Percentiles rank a stretch among this genome's conserved stretches.
These are phyloP conservation scores for Alternaria solani DNA, from an alignment of 2,329 filamentous ascomycete species.

Conservation along the genomic window DNA sequence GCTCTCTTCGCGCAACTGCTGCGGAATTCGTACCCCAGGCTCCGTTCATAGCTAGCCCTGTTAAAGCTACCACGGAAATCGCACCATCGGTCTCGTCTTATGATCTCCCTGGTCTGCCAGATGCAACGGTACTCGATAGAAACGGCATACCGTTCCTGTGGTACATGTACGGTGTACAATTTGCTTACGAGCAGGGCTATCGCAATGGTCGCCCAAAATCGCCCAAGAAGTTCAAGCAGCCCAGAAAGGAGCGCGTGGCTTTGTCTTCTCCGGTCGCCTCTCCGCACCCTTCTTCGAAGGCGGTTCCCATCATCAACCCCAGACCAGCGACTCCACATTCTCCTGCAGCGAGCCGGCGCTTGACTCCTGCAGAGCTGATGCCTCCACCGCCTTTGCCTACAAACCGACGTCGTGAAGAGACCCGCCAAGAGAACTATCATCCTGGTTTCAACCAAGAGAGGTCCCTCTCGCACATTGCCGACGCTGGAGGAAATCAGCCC, in stretches of 20 bases:
- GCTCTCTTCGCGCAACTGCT: constrained; percentile 44
- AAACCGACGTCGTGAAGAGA: neutral
- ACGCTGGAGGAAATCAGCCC: neutral
- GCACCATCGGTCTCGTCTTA: constrained; percentile 1
- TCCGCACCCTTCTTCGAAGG: neutral
- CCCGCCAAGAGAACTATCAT: neutral
- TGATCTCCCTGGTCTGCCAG: constrained; percentile 12
- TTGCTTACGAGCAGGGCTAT: constrained; percentile 24
- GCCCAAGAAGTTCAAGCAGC: constrained; percentile 27
- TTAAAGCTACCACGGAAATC: neutral
- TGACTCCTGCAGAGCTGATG: constrained; percentile 5
- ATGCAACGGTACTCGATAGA: constrained; percentile 32
- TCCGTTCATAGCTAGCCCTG: neutral
- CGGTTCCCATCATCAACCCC: neutral
- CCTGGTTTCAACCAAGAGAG: neutral
- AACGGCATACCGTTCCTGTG: constrained; percentile 41
- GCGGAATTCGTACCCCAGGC: constrained; percentile 39
- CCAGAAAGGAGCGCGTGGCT: constrained; percentile 16
- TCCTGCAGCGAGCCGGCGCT: constrained; percentile 9
- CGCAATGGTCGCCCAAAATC: constrained; percentile 26
- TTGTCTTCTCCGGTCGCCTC: neutral
- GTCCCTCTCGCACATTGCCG: neutral
- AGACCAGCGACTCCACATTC: neutral
- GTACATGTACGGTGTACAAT: constrained; percentile 40
- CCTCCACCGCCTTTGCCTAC: neutral